Base-by-base conservation (phyloP, 176 grass and related monocot genomes). In the Zoysia pacifica region DNA sequence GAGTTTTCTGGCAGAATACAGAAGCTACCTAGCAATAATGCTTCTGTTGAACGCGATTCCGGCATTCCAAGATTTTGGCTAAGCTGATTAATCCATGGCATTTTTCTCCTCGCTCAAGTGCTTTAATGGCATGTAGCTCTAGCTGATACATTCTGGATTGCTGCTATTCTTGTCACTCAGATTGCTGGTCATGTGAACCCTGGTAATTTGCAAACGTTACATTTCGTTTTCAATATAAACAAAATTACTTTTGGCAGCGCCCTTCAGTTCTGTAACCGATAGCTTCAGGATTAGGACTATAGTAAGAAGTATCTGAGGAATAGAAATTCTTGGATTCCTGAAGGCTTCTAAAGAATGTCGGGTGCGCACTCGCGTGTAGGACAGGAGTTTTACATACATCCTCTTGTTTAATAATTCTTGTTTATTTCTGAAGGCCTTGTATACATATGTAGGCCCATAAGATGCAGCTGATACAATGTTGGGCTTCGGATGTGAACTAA, bases 1-100 rank as follows among this genome's bases (percentile, higher is more conserved):
- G 93, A 99, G 79, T 96, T 99, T 80, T 96, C 97, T 62, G 87
- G 65, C 6, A 89, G 90, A 85, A 99, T 99, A 82, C 97, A 96
- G 89, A 96, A 86, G 80, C 68, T 93, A 67, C 86, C 92, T 40
- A 96, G 86, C 86, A 77, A 81, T 58, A 84, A 86, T 69, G 78
- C 84, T 70, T 85, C 65, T 42, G 79, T 77, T 55, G 91, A 94
- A 74, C 91, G 85, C 2, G 81, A 88, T 50, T 89, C 83, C 0
- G 87, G 84, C 58, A 84, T 85, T 39, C 85, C 90, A 61, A 93
- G 86, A 59, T 91, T 91, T 83, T 88, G 97, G 93, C 89, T 93
- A 77, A 93, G 67, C 70, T 99, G 78, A 88, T 85, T 67, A 46
- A 69, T 28, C 82, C 46, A 39, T 28, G 3, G 67, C 0, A 35